Evolutionary conservation across 768 basidiomycete species (phyloP).

Genomic region (Saitozyma sp.): DNA sequence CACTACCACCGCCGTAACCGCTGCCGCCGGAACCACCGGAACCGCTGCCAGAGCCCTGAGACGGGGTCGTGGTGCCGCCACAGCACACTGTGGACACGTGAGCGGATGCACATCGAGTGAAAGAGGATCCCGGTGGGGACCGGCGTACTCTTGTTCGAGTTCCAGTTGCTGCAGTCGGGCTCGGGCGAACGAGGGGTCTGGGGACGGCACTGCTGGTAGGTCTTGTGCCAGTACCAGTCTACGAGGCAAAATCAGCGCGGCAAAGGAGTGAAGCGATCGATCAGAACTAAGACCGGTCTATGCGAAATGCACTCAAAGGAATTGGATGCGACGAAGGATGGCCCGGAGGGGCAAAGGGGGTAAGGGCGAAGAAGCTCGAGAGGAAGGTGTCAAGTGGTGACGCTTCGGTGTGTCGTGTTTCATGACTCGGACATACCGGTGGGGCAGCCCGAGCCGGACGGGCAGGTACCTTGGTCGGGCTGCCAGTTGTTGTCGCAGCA

Average conservation of each 20-base stretch:
- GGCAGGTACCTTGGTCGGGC: constrained; percentile 20
- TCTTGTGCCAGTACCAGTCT: constrained; percentile 42
- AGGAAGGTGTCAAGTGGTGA: no score
- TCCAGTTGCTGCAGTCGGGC: constrained; percentile 44
- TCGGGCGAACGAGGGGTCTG: constrained; percentile 24
- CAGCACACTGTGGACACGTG: constrained; percentile 15
- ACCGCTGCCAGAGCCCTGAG: neutral
- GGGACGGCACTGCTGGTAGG: constrained; percentile 26
- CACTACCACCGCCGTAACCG: neutral
- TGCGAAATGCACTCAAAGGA: no score
- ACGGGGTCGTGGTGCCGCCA: no score
- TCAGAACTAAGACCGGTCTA: no score
- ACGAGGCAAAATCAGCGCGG: neutral
- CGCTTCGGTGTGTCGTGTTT: no score
- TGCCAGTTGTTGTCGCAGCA: constrained; percentile 27
- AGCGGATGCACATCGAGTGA: neutral
- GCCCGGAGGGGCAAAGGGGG: no score
- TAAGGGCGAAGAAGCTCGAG: no score
- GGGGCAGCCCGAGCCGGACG: constrained; percentile 32
- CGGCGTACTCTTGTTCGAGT: constrained; percentile 23
- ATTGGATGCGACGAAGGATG: no score
- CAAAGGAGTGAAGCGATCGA: no score
- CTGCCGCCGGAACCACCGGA: neutral
- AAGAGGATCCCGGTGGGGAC: no score
- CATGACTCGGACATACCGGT: constrained; percentile 15